Base-by-base conservation (phyloP, 2,329 filamentous ascomycete species). In the Fusarium tjaetaba region DNA sequence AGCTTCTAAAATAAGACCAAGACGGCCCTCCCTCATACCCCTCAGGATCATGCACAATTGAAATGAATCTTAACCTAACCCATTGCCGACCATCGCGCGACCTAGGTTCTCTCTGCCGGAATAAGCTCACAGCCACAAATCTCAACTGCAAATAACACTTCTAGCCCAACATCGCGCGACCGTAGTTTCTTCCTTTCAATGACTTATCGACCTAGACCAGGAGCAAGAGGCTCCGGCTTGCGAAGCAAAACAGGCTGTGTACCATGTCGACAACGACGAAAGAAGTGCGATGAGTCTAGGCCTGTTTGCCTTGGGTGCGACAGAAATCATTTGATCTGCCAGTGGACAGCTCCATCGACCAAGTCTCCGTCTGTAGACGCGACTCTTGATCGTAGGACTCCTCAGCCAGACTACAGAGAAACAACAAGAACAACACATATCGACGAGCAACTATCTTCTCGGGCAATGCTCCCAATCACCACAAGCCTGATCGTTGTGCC, bases 41-140 rank as follows among this genome's bases (percentile, higher is more conserved):
- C 18, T 22, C 8, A 22, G 28, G 13, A 46, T 20, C 16, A 26
- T 20, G 0, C 7, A 26, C 1, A 26, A 22, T 2, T 7, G 2
- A 22, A 15, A 20, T 4, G 11, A 28, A 46, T 22, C 8, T 0
- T 7, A 9, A 7, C 8, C 13, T 3, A 11, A 28, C 8, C 5
- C 18, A 28, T 18, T 28, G 5, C 24, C 18, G 18, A 9, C 34
- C 11, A 26, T 20, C 11, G 24, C 18, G 5, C 5, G 18, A 26
- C 11, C 0, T n/a, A n/a, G n/a, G n/a, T n/a, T n/a, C n/a, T n/a
- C n/a, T n/a, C n/a, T n/a, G n/a, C n/a, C n/a, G n/a, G n/a, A n/a
- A n/a, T n/a, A n/a, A n/a, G n/a, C n/a, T n/a, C n/a, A n/a, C n/a
- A n/a, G n/a, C n/a, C n/a, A n/a, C n/a, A n/a, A n/a, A n/a, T n/a